Evolutionary conservation across 352 stramenopile species (phyloP), one percentile per base, ranked within the genome.

Genomic region (Sclerospora graminicola): DNA sequence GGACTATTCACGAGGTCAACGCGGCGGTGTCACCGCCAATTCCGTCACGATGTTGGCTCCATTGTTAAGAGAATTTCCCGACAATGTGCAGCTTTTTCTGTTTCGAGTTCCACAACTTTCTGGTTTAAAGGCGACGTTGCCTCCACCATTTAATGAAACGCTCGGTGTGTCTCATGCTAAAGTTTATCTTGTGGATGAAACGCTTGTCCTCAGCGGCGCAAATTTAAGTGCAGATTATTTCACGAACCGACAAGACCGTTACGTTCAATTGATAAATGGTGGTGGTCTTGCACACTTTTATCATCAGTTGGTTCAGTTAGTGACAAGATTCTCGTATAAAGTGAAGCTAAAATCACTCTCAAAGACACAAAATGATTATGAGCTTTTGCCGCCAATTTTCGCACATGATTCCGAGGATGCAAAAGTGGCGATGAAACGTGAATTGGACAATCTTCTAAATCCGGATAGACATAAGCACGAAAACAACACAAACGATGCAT

Each of bases 221-320:
- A 94, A 94, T 44, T 51, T 94, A 5, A 89, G 74, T 42, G 52
- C 67, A 2, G 80, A 91, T 47, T 94, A 94, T 37, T 94, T 94
- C 16, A 89, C 77, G 1, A 82, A 85, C 34, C 50, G 82, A 24
- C 78, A 89, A 39, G 82, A 91, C 42, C 66, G 82, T 15, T 91
- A 91, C 54, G 61, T 91, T 35, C 51, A 89, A 34, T 53, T 91
- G 32, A 45, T 57, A 10, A 28, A 72, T 23, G 84, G 67, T 30
- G 49, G 60, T 1, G 60, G 49, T 2, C 56, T 89, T 2, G 74
- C 64, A 6, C 41, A 57, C 13, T 87, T 86, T 24, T 89, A 91
- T 55, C 57, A 89, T 49, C 54, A 76, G 6, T 84, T 89, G 54
- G 74, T 87, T 18, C 32, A 58, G 28, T 45, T 80, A 28, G 53